Percentiles rank a stretch among this genome's conserved stretches.
phyloP scores from a whole-genome alignment of 768 basidiomycete genomes.

The Xerocomellus intermedius region DNA sequence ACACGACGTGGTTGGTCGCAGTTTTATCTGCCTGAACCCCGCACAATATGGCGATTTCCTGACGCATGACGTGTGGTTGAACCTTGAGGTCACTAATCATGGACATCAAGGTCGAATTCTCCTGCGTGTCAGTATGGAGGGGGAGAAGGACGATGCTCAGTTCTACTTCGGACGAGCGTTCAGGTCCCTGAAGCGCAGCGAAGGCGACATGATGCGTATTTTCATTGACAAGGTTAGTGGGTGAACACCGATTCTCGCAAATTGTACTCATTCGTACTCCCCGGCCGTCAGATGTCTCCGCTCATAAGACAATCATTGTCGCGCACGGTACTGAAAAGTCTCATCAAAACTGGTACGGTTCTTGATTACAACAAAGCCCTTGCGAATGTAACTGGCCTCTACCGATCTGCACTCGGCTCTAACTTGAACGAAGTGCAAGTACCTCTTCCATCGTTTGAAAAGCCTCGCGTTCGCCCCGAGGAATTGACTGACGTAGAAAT shows the following conservation, averaged over 20 bases:
- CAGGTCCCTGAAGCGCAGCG: slow-evolving; percentile 87
- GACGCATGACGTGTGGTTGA: slow-evolving; percentile 89
- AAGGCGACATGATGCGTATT: slow-evolving; percentile 92
- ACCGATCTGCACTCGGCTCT: slow-evolving; percentile 74
- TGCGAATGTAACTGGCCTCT: slow-evolving; percentile 76
- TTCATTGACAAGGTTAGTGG: slow-evolving; percentile 89
- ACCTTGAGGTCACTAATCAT: slow-evolving; percentile 61
- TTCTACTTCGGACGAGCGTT: slow-evolving; percentile 98
- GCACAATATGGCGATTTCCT: slow-evolving; percentile 84
- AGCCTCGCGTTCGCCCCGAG: slow-evolving; percentile 73
- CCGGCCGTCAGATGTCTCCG: slow-evolving; percentile 75
- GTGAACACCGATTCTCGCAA: neutral
- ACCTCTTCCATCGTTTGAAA: slow-evolving; percentile 71
- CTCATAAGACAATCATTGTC: slow-evolving; percentile 89
- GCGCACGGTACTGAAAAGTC: slow-evolving; percentile 66
- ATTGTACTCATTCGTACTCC: neutral
- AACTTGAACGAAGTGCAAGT: slow-evolving; percentile 69
- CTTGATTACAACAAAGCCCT: slow-evolving; percentile 91
- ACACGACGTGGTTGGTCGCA: slow-evolving; percentile 88
- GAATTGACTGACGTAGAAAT: slow-evolving; percentile 91
- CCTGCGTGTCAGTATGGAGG: slow-evolving; percentile 94
- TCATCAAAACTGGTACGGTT: slow-evolving; percentile 60
- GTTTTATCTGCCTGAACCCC: slow-evolving; percentile 91
- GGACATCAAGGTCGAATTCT: slow-evolving; percentile 70
- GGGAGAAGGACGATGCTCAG: slow-evolving; percentile 96